A percentile compares a stretch with the other conserved stretches of the same genome.
These are phyloP conservation scores for Salix koriyanagi DNA, from an alignment of 345 rosid species.

Conservation along the genomic window DNA sequence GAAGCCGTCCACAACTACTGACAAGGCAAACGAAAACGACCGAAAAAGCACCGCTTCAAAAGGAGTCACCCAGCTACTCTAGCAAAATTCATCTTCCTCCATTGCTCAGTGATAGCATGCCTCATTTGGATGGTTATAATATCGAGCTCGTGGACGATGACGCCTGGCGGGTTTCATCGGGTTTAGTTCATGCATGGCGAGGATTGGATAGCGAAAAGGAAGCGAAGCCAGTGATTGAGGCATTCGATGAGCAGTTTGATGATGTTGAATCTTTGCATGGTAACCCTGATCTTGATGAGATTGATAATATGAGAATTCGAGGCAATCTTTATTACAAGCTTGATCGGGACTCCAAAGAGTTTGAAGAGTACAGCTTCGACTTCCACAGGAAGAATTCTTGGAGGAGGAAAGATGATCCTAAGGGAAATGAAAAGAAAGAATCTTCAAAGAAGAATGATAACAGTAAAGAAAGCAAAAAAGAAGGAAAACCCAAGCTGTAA, in stretches of 20 bases:
- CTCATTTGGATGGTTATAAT: constrained; percentile 26
- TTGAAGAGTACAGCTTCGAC: constrained; percentile 65
- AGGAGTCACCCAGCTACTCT: not conserved
- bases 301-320: constrained; percentile 73
- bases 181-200: constrained; percentile 52
- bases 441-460: constrained; percentile 23
- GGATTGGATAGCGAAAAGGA: constrained; percentile 19
- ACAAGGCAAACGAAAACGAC: constrained; percentile 7
- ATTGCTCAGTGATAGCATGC: constrained; percentile 20
- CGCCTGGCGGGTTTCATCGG: constrained; percentile 62
- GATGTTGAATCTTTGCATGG: constrained; percentile 8
- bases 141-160: constrained; percentile 74
- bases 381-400: constrained; percentile 60
- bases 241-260: constrained; percentile 17
- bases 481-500: constrained; percentile 15
- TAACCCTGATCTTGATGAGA: constrained; percentile 55
- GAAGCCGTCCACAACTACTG: not conserved
- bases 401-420: constrained; percentile 33
- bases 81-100: constrained; percentile 29
- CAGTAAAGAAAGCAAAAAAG: constrained; percentile 27
- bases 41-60: not conserved
- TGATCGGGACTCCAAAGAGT: constrained; percentile 72
- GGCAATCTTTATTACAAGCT: constrained; percentile 81
- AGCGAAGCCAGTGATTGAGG: not conserved
- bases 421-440: constrained; percentile 30